phyloP scores from a whole-genome alignment of 805 yeast species.

The Saturnispora besseyi region DNA sequence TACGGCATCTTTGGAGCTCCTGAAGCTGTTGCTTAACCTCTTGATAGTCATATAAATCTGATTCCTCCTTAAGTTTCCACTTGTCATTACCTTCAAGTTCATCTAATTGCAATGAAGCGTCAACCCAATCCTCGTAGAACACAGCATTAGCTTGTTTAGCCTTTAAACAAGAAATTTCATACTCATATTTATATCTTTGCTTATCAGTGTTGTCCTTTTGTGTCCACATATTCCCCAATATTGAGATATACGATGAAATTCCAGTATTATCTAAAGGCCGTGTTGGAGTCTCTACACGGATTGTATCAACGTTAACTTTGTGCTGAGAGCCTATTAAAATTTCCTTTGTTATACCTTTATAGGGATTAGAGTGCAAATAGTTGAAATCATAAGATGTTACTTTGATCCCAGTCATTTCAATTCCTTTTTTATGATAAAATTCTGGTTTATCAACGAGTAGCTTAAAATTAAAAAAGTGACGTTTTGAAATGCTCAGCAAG shows the following conservation, averaged over 20 bases:
- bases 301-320: not conserved
- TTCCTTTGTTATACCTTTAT: constrained; percentile 19
- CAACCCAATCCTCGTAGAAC: constrained; percentile 54
- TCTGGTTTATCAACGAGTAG: not conserved
- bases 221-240: not conserved
- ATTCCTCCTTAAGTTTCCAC: constrained; percentile 63
- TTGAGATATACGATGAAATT: not conserved
- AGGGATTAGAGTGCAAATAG: constrained; percentile 19
- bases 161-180: constrained; percentile 3
- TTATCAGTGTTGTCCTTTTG: not conserved
- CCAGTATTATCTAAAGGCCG: not conserved
- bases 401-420: constrained; percentile 9
- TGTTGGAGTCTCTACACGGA: not conserved
- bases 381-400: constrained; percentile 17
- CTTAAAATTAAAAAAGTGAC: not conserved
- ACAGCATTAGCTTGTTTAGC: constrained; percentile 37
- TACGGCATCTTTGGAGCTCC: constrained; percentile 54
- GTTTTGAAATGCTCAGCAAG: not conserved
- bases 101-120: constrained; percentile 56
- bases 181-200: not conserved
- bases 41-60: constrained; percentile 66
- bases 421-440: not conserved
- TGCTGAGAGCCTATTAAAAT: constrained; percentile 1
- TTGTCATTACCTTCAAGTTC: constrained; percentile 47
- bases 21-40: constrained; percentile 43